Percentiles rank a stretch among this genome's conserved stretches.
Evolutionary conservation across 805 yeast genomes (phyloP).

Genomic region (Starmerella roubikii): DNA sequence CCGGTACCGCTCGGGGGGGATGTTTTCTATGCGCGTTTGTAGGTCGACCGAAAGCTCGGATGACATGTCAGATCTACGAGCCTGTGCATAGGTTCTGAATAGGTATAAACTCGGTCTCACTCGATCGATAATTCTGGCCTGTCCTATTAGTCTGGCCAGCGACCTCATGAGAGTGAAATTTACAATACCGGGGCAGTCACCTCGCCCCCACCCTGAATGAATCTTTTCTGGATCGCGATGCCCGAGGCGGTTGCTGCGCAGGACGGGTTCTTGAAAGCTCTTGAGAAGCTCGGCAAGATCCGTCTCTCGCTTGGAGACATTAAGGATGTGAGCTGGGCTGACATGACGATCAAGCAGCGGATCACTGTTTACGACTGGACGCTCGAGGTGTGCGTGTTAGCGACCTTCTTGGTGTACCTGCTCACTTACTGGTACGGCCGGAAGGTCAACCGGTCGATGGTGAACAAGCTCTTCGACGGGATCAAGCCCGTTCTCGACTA

Average conservation of each 20-base stretch:
- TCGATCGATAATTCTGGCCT: too few relatives aligned
- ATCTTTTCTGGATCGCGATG: neutral
- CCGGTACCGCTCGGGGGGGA: constrained; percentile 72
- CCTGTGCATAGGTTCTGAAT: too few relatives aligned
- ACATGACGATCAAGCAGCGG: constrained; percentile 48
- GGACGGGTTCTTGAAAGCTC: neutral
- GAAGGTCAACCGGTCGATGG: constrained; percentile 41
- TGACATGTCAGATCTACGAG: too few relatives aligned
- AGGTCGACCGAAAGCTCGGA: neutral
- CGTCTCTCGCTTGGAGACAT: neutral
- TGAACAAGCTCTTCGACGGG: constrained; percentile 38
- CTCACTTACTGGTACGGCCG: constrained; percentile 47
- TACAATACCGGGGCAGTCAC: too few relatives aligned
- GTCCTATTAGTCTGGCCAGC: too few relatives aligned
- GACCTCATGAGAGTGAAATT: too few relatives aligned
- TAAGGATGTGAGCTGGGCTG: constrained; percentile 35
- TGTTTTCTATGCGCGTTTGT: constrained; percentile 36
- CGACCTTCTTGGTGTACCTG: constrained; percentile 37
- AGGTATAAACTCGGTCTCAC: too few relatives aligned
- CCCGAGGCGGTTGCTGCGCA: neutral
- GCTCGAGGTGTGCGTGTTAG: constrained; percentile 48
- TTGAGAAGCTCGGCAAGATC: constrained; percentile 1
- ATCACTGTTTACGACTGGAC: constrained; percentile 57
- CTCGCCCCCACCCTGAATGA: neutral
- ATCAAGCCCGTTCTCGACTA: constrained; percentile 40